Evolutionary conservation across 2,329 filamentous ascomycete species (phyloP), one percentile per base, ranked within the genome.

Genomic region (Colletotrichum simmondsii): DNA sequence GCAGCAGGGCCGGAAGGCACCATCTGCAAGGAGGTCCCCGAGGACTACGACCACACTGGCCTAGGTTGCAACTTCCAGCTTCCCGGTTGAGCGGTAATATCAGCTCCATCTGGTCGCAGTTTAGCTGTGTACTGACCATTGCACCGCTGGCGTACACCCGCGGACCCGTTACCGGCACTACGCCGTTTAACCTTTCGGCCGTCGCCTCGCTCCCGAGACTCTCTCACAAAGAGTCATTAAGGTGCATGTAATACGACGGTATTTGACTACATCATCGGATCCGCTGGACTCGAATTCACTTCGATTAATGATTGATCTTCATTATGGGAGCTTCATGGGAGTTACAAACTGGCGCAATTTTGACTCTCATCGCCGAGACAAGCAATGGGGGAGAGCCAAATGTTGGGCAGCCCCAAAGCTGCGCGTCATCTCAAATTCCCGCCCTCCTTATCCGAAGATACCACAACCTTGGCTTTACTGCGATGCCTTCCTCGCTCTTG

Each of bases 381-480:
- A 42, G 11, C 5, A 22, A 22, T 57, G 53, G 46, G 60, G 37
- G 28, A 53, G 42, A 52, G 5, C 28, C 2, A 16, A 72, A 65
- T 32, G 10, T 26, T 35, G 32, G 54, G 54, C 46, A 12, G 65
- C 16, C 54, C 35, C 35, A 26, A 64, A 60, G 59, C 11, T 59
- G 57, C 54, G 65, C 66, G 66, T 72, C 70, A 61, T 70, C 60
- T 46, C n/a, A 65, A 58, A 26, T 64, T 26, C 12, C n/a, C 19
- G 54, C 61, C 49, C 49, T 26, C 54, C 24, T 59, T 63, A 32
- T 63, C 60, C 32, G 60, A 65, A 60, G 28, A 54, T 19, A 53
- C 28, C 14, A 5, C 19, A 42, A 58, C 24, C 53, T 66, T 42
- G 53, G 14, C 30, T 59, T 35, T 19, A n/a, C 30, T 53, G 11